These are phyloP conservation scores for Colletotrichum lentis DNA, from an alignment of 2,329 filamentous ascomycete genomes.

Conservation along the genomic window DNA sequence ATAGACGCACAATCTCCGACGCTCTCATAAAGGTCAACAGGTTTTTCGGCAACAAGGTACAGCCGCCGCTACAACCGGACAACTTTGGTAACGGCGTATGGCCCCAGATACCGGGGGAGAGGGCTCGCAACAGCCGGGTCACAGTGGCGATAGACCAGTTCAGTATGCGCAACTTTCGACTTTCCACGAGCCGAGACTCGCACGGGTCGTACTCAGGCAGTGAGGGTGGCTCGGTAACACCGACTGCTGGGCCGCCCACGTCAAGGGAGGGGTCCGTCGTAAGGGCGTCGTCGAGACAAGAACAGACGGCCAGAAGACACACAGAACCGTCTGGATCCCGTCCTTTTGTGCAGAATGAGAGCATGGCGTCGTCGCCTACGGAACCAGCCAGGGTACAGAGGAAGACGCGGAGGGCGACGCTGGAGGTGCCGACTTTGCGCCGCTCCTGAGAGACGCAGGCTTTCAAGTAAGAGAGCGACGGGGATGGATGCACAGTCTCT, in stretches of 20 bases:
- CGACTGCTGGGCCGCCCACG: slow-evolving; percentile 10
- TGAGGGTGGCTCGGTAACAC: slow-evolving; percentile 2
- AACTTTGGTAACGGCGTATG: slow-evolving; percentile 46
- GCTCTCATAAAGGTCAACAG: slow-evolving; percentile 54
- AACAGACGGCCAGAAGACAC: background rate
- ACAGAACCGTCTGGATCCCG: slow-evolving; percentile 1
- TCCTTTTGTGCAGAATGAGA: background rate
- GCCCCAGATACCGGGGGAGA: slow-evolving; percentile 65
- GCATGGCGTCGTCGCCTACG: background rate
- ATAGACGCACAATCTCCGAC: slow-evolving; percentile 53
- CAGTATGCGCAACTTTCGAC: slow-evolving; percentile 35
- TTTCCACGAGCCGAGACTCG: slow-evolving; percentile 41
- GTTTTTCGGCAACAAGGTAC: slow-evolving; percentile 53
- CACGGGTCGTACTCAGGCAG: slow-evolving; percentile 22
- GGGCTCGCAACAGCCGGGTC: slow-evolving; percentile 53
- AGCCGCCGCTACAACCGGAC: background rate
- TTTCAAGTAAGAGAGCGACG: background rate
- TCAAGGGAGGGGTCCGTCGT: background rate
- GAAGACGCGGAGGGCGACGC: background rate
- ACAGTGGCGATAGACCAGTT: slow-evolving; percentile 52
- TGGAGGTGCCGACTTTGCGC: slow-evolving; percentile 2
- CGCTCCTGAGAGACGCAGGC: background rate
- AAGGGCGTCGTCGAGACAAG: background rate
- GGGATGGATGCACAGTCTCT: too few relatives aligned
- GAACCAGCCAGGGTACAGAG: background rate